Evolutionary conservation across 768 basidiomycete species (phyloP), one percentile per base, ranked within the genome.

Genomic region (Rhodotorula kratochvilovae): DNA sequence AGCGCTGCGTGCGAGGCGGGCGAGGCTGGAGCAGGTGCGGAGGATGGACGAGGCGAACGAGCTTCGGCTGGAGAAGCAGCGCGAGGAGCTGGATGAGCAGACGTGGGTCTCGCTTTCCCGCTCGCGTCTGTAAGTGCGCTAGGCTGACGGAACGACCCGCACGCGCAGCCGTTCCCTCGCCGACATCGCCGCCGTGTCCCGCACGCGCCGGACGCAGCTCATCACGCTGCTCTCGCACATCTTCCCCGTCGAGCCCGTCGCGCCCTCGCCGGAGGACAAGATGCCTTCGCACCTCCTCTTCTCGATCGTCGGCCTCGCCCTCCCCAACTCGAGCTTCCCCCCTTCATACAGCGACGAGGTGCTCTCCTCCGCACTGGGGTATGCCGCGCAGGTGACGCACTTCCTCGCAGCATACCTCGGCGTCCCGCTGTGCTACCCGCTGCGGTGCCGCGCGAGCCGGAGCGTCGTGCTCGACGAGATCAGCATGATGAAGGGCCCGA

Each of bases 381-480:
- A 90, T 79, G 90, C 88, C 3, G 94, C 91, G 1, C 89, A 96
- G 78, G 85, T 92, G 6, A 85, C 95, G 48, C 89, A 92, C 65
- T 82, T 92, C 13, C 83, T 98, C 57, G 87, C 92, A 0, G 85
- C 85, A 43, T 92, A 97, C 76, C 82, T 89, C 71, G 88, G 88
- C 2, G 87, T 87, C 71, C 83, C 84, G 33, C 81, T 98, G 53
- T 85, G 90, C 23, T 98, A 99, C 82, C 92, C 94, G 33, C 85
- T 98, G 61, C 92, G 90, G 29, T 93, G 87, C 80, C 85, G 91
- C 60, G 94, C 92, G 5, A 97, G 93, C 76, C 84, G 91, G 72
- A 96, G 92, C 81, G 79, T 93, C 71, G 91, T 98, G 71, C 87
- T 87, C 78, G 96, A 99, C 82, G 88, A 88, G 21, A 94, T 97